Evolutionary conservation across 2,329 filamentous ascomycete species (phyloP).

Genomic region (Fusarium lateritium): DNA sequence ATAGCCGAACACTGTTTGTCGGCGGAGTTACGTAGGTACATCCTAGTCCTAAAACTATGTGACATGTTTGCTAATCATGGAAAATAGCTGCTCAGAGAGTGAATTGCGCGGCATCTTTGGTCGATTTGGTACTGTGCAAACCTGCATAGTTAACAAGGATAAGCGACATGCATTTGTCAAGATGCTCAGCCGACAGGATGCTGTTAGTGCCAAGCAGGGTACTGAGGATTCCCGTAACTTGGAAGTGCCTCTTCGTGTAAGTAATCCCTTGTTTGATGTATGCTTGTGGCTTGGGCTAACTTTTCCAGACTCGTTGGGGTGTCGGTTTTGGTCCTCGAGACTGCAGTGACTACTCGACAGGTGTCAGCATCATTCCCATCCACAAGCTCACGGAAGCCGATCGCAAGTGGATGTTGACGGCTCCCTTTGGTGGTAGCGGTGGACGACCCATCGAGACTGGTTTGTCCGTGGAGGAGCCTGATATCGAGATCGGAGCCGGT

Average conservation of each 20-base stretch:
- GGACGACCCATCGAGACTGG: constrained; percentile 84
- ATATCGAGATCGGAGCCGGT: constrained; percentile 97
- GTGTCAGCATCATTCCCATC: constrained; percentile 94
- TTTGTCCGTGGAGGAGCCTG: constrained; percentile 94
- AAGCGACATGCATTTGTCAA: constrained; percentile 99
- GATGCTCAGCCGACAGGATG: constrained; percentile 92
- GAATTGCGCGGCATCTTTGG: constrained; percentile 87
- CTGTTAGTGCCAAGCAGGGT: constrained; percentile 84
- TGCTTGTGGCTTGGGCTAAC: constrained; percentile 45
- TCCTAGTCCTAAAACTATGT: constrained; percentile 6
- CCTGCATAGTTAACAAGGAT: constrained; percentile 97
- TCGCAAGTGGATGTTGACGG: constrained; percentile 96
- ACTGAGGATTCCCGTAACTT: constrained; percentile 86
- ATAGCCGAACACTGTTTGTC: constrained; percentile 96
- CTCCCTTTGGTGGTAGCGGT: constrained; percentile 93
- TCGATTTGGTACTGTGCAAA: constrained; percentile 90
- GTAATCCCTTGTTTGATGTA: constrained; percentile 49
- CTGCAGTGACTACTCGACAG: constrained; percentile 95
- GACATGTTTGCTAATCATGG: constrained; percentile 48
- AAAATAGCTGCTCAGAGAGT: constrained; percentile 77
- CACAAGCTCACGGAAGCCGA: constrained; percentile 94
- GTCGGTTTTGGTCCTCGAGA: constrained; percentile 97
- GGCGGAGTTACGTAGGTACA: constrained; percentile 88
- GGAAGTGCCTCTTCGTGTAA: constrained; percentile 80
- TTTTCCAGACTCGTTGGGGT: constrained; percentile 88